Base-by-base conservation (phyloP, 2,329 filamentous ascomycete species). In the Pestalotiopsis sp. region DNA sequence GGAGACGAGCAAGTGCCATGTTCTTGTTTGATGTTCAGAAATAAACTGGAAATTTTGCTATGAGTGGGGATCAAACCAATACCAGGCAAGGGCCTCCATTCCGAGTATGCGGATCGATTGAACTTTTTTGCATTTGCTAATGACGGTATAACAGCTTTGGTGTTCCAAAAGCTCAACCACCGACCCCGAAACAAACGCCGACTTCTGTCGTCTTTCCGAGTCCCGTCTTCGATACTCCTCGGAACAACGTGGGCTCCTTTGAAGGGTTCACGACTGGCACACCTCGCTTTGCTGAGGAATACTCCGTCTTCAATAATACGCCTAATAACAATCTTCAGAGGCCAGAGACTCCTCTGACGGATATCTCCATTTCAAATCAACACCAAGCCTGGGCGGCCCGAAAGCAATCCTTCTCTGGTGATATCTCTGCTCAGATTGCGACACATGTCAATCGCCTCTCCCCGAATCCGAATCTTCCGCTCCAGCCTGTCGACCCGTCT, bases 381-480 rank as follows among this genome's bases (percentile, higher is more conserved):
- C 80, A 79, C 68, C 76, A 74, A 45, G 70, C 74, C 23, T 75
- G 79, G 62, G 69, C 77, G 57, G 72, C 77, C 23, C 83, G 86
- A 71, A 88, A 87, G 75, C 83, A 84, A 61, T 79, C 83, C n/a
- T 78, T 86, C 64, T 78, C 81, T 57, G 86, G 83, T 68, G 82
- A 82, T 69, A 76, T 87, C 70, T 82, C 84, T 62, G 80, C 79
- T 68, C 85, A 87, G 71, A 84, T 88, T 72, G 83, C 85, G 76
- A 85, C 89, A 76, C 89, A 92, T 88, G 86, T 85, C 74, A 89
- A 88, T 73, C 86, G 91, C 76, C 86, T 88, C 73, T 87, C 87
- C 58, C 81, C 86, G 58, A 84, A 84, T 73, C 81, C 83, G 17
- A 86, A 81, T 74, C 78, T 88, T 66, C 82, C 84, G 67, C 79